Conservation (phyloP, 306 rosid genomes). For the Cyclanthera cordifolia region DNA sequence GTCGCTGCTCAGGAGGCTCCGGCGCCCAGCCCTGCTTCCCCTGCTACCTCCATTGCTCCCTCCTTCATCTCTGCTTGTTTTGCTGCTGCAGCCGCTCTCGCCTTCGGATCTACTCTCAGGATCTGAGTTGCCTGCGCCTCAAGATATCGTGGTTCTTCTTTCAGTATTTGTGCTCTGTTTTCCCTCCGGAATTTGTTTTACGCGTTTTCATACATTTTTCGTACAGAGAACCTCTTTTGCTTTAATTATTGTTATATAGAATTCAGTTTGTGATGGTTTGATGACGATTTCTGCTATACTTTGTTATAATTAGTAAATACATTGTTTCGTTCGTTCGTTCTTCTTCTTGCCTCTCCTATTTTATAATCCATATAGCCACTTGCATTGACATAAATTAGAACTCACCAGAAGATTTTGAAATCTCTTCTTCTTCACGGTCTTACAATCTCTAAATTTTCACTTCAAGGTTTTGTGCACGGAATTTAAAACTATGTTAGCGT, state of each 20-base stretch:
- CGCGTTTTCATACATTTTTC: not conserved
- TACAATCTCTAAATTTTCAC: not conserved
- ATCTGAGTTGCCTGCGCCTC: slow-evolving; percentile 26
- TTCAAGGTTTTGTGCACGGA: not conserved
- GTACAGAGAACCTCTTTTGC: slow-evolving; percentile 3
- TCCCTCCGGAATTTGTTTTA: not conserved
- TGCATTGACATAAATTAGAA: not conserved
- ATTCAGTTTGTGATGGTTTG: slow-evolving; percentile 7
- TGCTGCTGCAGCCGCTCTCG: slow-evolving; percentile 39
- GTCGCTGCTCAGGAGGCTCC: slow-evolving; percentile 45
- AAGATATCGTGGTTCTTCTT: not conserved
- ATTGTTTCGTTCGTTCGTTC: slow-evolving; percentile 8
- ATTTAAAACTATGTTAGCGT: not conserved
- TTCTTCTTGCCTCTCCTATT: not conserved
- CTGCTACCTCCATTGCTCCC: slow-evolving; percentile 41
- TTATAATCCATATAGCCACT: not conserved
- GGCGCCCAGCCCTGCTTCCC: slow-evolving; percentile 64
- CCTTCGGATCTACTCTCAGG: slow-evolving; percentile 54
- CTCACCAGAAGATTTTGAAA: too few species aligned
- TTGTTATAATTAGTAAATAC: slow-evolving; percentile 12
- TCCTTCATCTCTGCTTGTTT: slow-evolving; percentile 32
- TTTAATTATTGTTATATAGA: not conserved
- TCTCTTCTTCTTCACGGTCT: too few species aligned
- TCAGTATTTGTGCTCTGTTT: not conserved
- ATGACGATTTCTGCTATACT: slow-evolving; percentile 3